Percentiles rank a stretch among this genome's conserved stretches.
These are phyloP conservation scores for Amanita polypyramis DNA, from an alignment of 768 basidiomycete species.

Conservation along the genomic window DNA sequence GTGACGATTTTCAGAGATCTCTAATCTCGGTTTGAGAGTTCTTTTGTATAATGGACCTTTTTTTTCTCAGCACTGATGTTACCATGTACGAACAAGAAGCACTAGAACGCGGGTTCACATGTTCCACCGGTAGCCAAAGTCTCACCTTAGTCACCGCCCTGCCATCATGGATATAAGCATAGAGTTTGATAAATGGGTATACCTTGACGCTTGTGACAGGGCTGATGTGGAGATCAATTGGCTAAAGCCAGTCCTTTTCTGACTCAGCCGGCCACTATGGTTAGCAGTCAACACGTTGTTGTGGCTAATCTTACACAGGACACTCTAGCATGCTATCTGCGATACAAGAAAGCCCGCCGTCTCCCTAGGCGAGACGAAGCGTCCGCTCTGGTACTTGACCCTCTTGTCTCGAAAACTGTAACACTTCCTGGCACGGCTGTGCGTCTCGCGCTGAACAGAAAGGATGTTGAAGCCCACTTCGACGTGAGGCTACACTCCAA, in stretches of 20 bases:
- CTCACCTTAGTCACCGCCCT: constrained; percentile 42
- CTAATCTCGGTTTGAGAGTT: constrained; percentile 46
- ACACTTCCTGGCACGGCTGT: neutral
- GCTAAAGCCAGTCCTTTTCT: no score
- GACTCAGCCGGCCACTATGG: neutral
- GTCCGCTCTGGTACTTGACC: neutral
- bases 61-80: constrained; percentile 39
- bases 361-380: neutral
- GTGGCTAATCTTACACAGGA: constrained; percentile 4
- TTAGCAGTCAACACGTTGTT: neutral
- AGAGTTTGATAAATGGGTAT: no score
- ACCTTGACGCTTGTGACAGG: constrained; percentile 36
- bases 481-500: neutral
- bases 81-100: constrained; percentile 39
- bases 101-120: constrained; percentile 58
- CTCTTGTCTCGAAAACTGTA: neutral
- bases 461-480: neutral
- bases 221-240: no score
- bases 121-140: constrained; percentile 49
- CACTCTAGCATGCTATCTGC: neutral
- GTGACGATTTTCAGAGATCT: constrained; percentile 36
- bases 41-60: no score
- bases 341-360: neutral
- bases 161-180: constrained; percentile 26
- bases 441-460: neutral